Evolutionary conservation across 139 green algal species (phyloP), one percentile per base, ranked within the genome.

Genomic region (Chlamydomonas eustigma): DNA sequence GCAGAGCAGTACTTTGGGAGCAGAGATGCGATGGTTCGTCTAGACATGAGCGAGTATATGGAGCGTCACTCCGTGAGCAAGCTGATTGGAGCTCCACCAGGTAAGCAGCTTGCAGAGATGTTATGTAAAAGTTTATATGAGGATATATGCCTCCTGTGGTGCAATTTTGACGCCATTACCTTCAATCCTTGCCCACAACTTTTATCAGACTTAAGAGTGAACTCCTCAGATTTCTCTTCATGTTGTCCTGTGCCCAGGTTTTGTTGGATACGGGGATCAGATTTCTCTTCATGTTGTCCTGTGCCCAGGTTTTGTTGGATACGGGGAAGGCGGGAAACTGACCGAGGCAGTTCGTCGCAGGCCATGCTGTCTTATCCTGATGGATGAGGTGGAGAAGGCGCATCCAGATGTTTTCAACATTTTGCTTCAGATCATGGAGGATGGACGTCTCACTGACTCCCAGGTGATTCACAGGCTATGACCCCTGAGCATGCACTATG

Each of bases 11-110:
- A 89, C 81, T 92, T 83, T 71, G 87, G 85, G 33, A 76, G 64
- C 22, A 73, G 92, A 69, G 90, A 95, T 39, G 84, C 89, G 30
- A 88, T 97, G 74, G 79, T 92, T 24, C 91, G 96, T 25, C 88
- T 99, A 39, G 96, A 99, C 89, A 99, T 99, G 96, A 93, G 81
- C 65, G 96, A 99, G 89, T 97, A 97, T 87, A 97, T 97, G 94
- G 94, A 97, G 86, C 87, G 94, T 58, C 93, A 97, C 85, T 92
- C 70, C 6, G 92, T 97, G 31, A 87, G 69, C 65, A 87, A 92
- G 70, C 88, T 98, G 32, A 84, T 98, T 0, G 94, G 94, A 25
- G 96, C 95, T 28, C 95, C 96, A 2, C 95, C 94, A 30, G 83
- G 80, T 80, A 33, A 18, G 69, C 28, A 1, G 8, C 22, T 18